Evolutionary conservation across 75 land plant genomes (phyloP), one percentile per base, ranked within the genome.

Genomic region (Cryptomeria japonica): DNA sequence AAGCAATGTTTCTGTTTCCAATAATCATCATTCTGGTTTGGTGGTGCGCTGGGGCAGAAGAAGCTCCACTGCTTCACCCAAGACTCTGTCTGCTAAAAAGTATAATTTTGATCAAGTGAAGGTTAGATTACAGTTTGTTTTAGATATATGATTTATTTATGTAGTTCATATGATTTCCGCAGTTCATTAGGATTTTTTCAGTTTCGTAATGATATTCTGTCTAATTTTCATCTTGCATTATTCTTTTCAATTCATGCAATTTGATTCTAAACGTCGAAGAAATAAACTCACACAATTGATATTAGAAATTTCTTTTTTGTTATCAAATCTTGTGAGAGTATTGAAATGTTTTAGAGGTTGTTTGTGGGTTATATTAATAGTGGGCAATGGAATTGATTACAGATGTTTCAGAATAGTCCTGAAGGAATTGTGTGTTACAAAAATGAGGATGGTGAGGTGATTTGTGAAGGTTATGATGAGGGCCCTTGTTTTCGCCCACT

Each of bases 381-480:
- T 83, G 84, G 31, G 25, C 5, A 3, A 16, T 25, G n/a, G 38
- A 1, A 38, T 22, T 84, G 49, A 22, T 22, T 51, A 9, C 89
- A 96, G 96, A 93, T 92, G 61, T 94, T 90, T 86, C 92, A 91
- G 83, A 96, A 96, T 89, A 88, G 80, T 16, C 87, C 92, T 1
- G 85, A 82, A 28, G 97, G 97, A 42, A 90, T 96, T 37, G 79
- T 93, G 7, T 96, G 97, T 44, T 93, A 93, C 73, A 86, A 83
- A 89, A 92, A 91, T 83, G 91, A 87, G 16, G 80, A 46, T 86
- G 97, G 97, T 39, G 96, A 96, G 84, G 75, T 95, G 28, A 89
- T 93, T 13, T 96, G 97, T 88, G 97, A 96, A 90, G 97, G 97
- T 76, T 89, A 85, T 76, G 97, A 96, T 80, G 97, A 96, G 56